Base-by-base conservation (phyloP, 192 early-diverging fungal genomes). In the Allomyces macrogynus region DNA sequence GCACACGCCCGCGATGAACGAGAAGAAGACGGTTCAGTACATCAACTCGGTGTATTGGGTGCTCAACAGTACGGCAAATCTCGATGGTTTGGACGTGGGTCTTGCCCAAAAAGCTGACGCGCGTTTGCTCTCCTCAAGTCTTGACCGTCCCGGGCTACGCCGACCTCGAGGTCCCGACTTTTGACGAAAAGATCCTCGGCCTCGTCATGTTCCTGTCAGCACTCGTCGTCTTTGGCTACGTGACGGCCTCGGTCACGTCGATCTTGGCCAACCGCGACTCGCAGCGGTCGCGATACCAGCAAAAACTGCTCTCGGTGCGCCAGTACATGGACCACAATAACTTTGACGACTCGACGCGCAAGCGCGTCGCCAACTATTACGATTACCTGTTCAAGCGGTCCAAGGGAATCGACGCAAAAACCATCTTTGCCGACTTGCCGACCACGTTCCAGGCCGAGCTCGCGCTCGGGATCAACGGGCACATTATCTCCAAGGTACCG, bases 331-430 rank as follows among this genome's bases (percentile, higher is more conserved):
- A 67, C 23, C 23, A 67, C 65, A 24, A 42, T 10, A 11, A 67
- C 12, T 27, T 67, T 23, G 66, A 67, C 65, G 14, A 23, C 11
- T 18, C 23, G 32, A 67, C 40, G 66, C 66, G 40, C 23, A 23
- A 67, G 65, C 61, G 66, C 26, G 63, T 67, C 14, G 11, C 40
- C 32, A 43, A 67, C 23, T 67, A 67, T 65, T 67, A 67, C 66
- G 66, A 67, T 65, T 67, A 67, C 40, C 24, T 67, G 10, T 67
- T 64, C 65, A 42, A 67, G 20, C 23, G 66, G 10, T 66, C 66
- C 65, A 63, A 49, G 61, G 66, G 66, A 1, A 67, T 67, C 10
- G 66, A 67, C 43, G 66, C 65, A 1, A 65, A 65, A 7, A 43
- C 61, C 23, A 23, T 67, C 5, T 67, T 67, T 43, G 66, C 32